Base-by-base conservation (phyloP, 306 rosid species). In the Cicer pinnatifidum region DNA sequence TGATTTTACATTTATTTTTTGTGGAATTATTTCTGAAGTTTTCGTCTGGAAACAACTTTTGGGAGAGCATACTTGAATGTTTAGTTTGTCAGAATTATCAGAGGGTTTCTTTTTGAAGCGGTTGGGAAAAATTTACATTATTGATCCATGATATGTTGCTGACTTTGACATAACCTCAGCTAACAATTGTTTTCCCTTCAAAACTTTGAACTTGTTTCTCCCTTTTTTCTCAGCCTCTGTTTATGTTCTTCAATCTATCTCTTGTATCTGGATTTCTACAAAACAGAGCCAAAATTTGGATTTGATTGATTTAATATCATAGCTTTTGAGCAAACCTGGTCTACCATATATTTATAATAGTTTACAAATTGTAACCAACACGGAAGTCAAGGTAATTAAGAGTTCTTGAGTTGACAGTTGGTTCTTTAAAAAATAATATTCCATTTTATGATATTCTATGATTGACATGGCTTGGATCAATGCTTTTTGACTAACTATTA, bases 131-230 rank as follows among this genome's bases (percentile, higher is more conserved):
- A 39, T 28, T 54, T 7, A 56, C 40, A 40, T n/a, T 28, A 13
- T 41, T 10, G 33, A 44, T 9, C 28, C 16, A 8, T 19, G 58
- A 23, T 58, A 13, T 57, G 53, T 5, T 43, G 41, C 28, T 43
- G 77, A n/a, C 35, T 73, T 73, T 33, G 37, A 33, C 48, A 60
- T 47, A 11, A 15, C 17, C 41, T 73, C 19, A 33, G 47, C 69
- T 33, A 46, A 56, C 57, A 11, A 10, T 41, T 5, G 39, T 72
- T 20, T 57, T 72, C 54, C 13, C 67, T 57, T 54, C 8, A 12
- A 12, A 44, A 5, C 43, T 62, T 74, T 37, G n/a, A 61, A 61
- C 23, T 48, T 74, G 71, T 15, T 62, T 16, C 51, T 52, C 38
- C n/a, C 75, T 52, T 8, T 48, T 52, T 38, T 13, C 28, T 1